Conservation (phyloP, 2,329 filamentous ascomycete genomes). For the Orbilia javanica region DNA sequence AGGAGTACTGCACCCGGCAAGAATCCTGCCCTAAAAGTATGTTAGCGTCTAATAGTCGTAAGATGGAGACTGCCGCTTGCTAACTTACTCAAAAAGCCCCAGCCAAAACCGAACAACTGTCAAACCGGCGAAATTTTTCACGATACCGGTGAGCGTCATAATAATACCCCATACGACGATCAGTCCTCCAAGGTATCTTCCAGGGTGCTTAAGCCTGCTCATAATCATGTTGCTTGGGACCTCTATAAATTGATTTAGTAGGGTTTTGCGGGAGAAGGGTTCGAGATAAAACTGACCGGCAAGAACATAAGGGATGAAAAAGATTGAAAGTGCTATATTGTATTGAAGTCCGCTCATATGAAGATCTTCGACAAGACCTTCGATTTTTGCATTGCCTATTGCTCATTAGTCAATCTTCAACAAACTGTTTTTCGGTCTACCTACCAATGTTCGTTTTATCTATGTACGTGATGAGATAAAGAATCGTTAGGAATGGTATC, state of each 20-base stretch:
- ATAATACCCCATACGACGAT: constrained; percentile 65
- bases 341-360: constrained; percentile 45
- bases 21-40: constrained; percentile 66
- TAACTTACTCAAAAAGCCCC: constrained; percentile 62
- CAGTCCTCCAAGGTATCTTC: constrained; percentile 66
- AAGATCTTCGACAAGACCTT: constrained; percentile 30
- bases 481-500: constrained; percentile 40
- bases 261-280: not conserved
- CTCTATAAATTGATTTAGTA: constrained; percentile 59
- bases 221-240: constrained; percentile 66
- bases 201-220: constrained; percentile 66
- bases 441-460: constrained; percentile 45
- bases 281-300: constrained; percentile 5
- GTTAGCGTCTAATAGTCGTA: not conserved
- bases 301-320: constrained; percentile 42
- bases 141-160: constrained; percentile 65
- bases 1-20: constrained; percentile 75
- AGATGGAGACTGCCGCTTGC: not conserved
- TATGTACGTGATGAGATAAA: constrained; percentile 40
- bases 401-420: not conserved
- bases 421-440: not conserved
- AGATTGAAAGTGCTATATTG: constrained; percentile 35
- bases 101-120: constrained; percentile 61
- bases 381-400: constrained; percentile 43
- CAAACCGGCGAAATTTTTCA: constrained; percentile 60